Evolutionary conservation across 176 grass and related monocot genomes (phyloP).

Genomic region (Paspalum notatum): DNA sequence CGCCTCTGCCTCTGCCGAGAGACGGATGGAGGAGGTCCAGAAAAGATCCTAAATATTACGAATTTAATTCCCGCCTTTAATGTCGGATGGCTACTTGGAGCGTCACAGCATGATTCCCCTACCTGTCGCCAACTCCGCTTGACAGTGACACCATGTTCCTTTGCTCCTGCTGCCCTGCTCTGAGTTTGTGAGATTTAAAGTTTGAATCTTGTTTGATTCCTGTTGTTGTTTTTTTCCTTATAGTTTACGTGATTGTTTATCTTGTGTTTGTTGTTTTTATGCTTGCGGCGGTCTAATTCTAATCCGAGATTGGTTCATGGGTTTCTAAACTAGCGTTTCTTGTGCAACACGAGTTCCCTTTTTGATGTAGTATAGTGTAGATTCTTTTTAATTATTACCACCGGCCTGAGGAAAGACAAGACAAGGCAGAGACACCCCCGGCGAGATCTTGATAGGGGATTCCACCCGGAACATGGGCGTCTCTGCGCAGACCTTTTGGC

Average conservation of each 20-base stretch:
- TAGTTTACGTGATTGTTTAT: neutral
- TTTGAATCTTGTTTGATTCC: neutral
- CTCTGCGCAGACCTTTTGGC: neutral
- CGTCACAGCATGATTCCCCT: neutral
- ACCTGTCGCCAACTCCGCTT: constrained; percentile 7
- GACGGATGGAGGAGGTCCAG: constrained; percentile 3
- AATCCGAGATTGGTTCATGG: constrained; percentile 11
- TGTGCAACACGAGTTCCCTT: constrained; percentile 13
- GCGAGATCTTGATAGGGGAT: constrained; percentile 26
- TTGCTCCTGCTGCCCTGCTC: constrained; percentile 1
- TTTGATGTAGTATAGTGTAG: too few species aligned
- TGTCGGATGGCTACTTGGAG: constrained; percentile 19
- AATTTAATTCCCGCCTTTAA: constrained; percentile 25
- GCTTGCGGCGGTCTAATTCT: neutral
- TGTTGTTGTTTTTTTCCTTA: neutral
- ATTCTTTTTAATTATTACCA: too few species aligned
- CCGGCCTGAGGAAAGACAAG: neutral
- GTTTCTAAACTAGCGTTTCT: constrained; percentile 7
- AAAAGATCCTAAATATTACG: constrained; percentile 27
- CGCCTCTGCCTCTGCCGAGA: too few species aligned
- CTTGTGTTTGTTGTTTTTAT: neutral
- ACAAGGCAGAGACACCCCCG: neutral
- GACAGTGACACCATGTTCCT: neutral
- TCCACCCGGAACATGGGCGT: neutral
- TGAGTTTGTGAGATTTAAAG: neutral